Base-by-base conservation (phyloP, 2,329 filamentous ascomycete species). In the Talaromyces sp. region DNA sequence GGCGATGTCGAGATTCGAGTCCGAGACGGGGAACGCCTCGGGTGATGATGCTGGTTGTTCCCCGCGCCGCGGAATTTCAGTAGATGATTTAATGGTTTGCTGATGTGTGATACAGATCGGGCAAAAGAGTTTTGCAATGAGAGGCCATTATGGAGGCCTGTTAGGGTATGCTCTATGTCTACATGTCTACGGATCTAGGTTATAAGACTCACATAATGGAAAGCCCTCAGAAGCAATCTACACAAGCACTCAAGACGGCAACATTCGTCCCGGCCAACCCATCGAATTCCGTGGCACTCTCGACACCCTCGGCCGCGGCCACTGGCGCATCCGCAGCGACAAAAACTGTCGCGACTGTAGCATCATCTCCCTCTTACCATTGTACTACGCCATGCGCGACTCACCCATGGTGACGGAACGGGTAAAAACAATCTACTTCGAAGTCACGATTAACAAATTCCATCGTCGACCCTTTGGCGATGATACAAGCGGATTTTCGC, bases 371-470 rank as follows among this genome's bases (percentile, higher is more conserved):
- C 81, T 82, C 62, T 71, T 87, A 14, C 87, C 87, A 0, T 71
- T 87, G 41, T 89, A 87, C 72, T 83, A 85, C 52, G 81, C 83
- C 0, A 66, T 77, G 2, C 74, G 75, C 39, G 82, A 87, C 69
- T 83, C 83, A 1, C 84, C 85, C 0, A 75, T 84, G 2, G 68
- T 75, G 11, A 83, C 81, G 0, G 74, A 76, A 33, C 73, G 69
- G n/a, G 71, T 73, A 2, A 85, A 83, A 67, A 86, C 80, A 0
- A 83, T 88, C 39, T 89, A 89, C 73, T 89, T 84, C 66, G 86
- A 89, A 71, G 74, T 88, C 60, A 82, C 81, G 64, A 74, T 88
- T 49, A 71, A 79, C 0, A 76, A 76, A 11, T 76, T 86, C 13
- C 69, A 76, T 16, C 70, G 70, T 27, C 76, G 78, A 22, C 43